A percentile compares a stretch with the other conserved stretches of the same genome.
These are phyloP conservation scores for Ophiocordyceps australis DNA, from an alignment of 2,329 filamentous ascomycete species.

Conservation along the genomic window DNA sequence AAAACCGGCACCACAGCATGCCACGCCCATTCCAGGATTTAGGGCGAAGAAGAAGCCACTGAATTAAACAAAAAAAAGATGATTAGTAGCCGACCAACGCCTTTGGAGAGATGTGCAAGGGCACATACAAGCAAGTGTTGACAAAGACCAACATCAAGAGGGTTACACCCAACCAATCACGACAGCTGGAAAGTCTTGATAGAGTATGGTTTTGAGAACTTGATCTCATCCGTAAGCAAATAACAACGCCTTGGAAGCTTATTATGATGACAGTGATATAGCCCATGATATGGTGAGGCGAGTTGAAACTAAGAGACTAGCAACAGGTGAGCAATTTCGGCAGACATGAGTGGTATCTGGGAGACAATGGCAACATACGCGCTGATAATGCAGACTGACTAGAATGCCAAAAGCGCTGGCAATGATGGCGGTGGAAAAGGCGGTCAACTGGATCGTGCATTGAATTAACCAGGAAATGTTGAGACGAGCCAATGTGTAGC, in stretches of 20 bases:
- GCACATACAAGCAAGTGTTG: constrained; percentile 36
- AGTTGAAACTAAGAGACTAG: constrained; percentile 32
- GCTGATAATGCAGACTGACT: constrained; percentile 31
- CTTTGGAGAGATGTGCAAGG: too few relatives aligned
- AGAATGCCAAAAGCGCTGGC: constrained; percentile 34
- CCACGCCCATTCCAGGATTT: too few relatives aligned
- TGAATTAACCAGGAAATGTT: too few relatives aligned
- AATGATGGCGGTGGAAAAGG: constrained; percentile 25
- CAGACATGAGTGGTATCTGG: too few relatives aligned
- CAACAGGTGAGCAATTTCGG: constrained; percentile 3
- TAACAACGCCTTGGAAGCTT: too few relatives aligned
- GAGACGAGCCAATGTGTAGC: too few relatives aligned
- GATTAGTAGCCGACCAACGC: too few relatives aligned
- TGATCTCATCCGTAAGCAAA: too few relatives aligned
- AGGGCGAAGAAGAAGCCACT: constrained; percentile 40
- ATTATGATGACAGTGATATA: constrained; percentile 32
- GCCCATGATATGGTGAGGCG: constrained; percentile 40
- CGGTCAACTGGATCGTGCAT: constrained; percentile 34
- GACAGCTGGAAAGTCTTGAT: too few relatives aligned
- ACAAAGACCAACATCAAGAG: constrained; percentile 32
- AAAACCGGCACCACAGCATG: too few relatives aligned
- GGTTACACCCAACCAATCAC: too few relatives aligned
- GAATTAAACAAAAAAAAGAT: not conserved
- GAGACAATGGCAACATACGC: constrained; percentile 22
- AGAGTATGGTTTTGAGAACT: too few relatives aligned